Percentiles rank a stretch among this genome's conserved stretches.
These are phyloP conservation scores for Termitomyces sp. DNA, from an alignment of 768 basidiomycete genomes.

Conservation along the genomic window DNA sequence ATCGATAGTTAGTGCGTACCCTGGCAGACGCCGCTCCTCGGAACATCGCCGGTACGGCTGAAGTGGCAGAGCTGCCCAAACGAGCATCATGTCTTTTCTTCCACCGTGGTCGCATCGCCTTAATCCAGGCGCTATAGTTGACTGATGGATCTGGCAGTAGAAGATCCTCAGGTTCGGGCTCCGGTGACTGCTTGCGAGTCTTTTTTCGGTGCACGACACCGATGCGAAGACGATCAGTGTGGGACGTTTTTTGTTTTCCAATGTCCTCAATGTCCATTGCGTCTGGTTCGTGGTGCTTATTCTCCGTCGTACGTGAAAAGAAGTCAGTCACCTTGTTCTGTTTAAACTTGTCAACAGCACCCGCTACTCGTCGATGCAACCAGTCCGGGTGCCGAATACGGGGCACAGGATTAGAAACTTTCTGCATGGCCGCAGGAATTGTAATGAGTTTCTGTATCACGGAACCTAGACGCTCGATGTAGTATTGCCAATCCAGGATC, in stretches of 20 bases:
- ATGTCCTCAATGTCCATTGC: conserved; percentile 63
- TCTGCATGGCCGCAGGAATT: conserved; percentile 98
- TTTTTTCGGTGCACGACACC: conserved; percentile 52
- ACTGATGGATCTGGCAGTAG: conserved; percentile 60
- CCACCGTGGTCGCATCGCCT: conserved; percentile 77
- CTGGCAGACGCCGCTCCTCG: conserved; percentile 38
- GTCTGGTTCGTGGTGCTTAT: conserved; percentile 27
- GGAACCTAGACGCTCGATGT: conserved; percentile 94
- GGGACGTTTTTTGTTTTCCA: conserved; percentile 20
- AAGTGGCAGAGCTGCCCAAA: conserved; percentile 34
- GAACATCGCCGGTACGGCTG: conserved; percentile 72
- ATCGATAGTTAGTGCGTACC: conserved; percentile 60
- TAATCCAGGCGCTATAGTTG: conserved; percentile 77
- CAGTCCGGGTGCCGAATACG: conserved; percentile 97
- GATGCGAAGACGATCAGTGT: conserved; percentile 34
- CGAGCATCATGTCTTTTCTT: conserved; percentile 50
- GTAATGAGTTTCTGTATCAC: conserved; percentile 99
- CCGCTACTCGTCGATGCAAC: conserved; percentile 88
- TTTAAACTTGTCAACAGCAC: conserved; percentile 92
- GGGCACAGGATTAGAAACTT: conserved; percentile 93
- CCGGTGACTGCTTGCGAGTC: conserved; percentile 38
- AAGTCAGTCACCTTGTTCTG: conserved; percentile 98
- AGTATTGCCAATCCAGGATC: conserved; percentile 98
- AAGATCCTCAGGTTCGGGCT: conserved; percentile 31
- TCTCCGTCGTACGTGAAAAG: conserved; percentile 50